Base-by-base conservation (phyloP, 805 yeast genomes). In the Saturnispora diversa region DNA sequence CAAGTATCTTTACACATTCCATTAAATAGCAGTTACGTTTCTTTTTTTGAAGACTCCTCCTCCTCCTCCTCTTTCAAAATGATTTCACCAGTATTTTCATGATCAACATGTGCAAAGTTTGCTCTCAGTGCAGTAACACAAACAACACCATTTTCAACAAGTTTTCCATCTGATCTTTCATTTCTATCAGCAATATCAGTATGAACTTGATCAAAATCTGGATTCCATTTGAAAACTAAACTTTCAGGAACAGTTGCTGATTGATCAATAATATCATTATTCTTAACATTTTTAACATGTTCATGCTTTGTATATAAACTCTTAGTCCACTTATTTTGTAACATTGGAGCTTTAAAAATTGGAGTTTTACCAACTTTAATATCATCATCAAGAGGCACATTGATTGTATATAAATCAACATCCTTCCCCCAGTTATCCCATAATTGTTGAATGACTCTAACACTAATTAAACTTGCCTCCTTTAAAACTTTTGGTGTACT, bases 371-470 rank as follows among this genome's bases (percentile, higher is more conserved):
- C 70, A n/a, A 67, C 51, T 44, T 69, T 62, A 36, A 85, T 64
- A 6, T 65, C 60, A 3, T 66, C 69, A n/a, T 65, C 62, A 32
- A 92, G 64, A 3, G 98, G 97, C 4, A 92, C 71, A 56, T 90
- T 92, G 22, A 92, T 66, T n/a, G 86, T 69, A 59, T 81, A 90
- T 29, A 90, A 59, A 49, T 90, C 95, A 1, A 75, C 76, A 16
- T 63, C 62, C 2, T 49, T 35, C 37, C 68, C 60, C 84, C 95
- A 82, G 44, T 75, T 66, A 1, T 63, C 54, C 51, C 70, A 71
- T 40, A 90, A 64, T 47, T 81, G 65, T 41, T 72, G 55, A 30
- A 85, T 70, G 20, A 88, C 62, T 49, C 72, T 71, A 16, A 87
- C 77, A 1, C 90, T 69, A 29, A 82, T 65, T 45, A 66, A 62